phyloP scores from a whole-genome alignment of 352 stramenopile species.

The Pythium rishiriense region DNA sequence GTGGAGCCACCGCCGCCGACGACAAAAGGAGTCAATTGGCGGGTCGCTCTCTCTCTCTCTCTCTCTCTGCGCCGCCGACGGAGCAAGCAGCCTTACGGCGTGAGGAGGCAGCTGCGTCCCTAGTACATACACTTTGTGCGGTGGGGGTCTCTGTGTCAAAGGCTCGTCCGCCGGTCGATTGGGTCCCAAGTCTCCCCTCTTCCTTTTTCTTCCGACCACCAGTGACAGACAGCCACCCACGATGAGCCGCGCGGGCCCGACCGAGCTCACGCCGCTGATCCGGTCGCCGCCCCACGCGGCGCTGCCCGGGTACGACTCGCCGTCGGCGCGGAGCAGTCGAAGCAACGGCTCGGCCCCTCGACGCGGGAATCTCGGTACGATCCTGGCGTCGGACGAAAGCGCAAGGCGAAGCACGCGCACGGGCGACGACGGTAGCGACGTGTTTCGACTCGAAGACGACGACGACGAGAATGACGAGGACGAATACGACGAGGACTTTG shows the following conservation, averaged over 20 bases:
- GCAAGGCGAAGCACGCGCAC: too few species aligned
- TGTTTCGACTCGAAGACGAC: conserved; percentile 28
- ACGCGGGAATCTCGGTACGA: conserved; percentile 9
- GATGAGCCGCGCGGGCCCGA: conserved; percentile 23
- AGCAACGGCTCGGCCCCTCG: neutral
- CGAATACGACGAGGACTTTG: neutral
- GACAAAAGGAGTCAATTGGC: too few species aligned
- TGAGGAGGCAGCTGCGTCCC: too few species aligned
- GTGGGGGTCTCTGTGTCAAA: conserved; percentile 12
- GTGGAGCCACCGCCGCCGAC: too few species aligned
- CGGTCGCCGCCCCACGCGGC: neutral
- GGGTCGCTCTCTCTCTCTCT: too few species aligned
- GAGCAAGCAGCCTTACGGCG: too few species aligned
- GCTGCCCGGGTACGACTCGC: conserved; percentile 1
- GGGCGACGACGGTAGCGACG: conserved; percentile 5
- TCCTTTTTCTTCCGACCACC: neutral
- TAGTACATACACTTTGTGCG: too few species aligned
- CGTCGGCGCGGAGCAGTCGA: neutral
- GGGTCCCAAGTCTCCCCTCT: neutral
- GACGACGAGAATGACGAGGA: conserved; percentile 15
- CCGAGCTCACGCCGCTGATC: conserved; percentile 66
- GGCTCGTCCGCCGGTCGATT: neutral
- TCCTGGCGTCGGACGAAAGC: neutral
- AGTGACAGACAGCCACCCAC: neutral
- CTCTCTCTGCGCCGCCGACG: too few species aligned